Percentiles rank a stretch among this genome's conserved stretches.
phyloP scores from a whole-genome alignment of 2,329 filamentous ascomycete genomes.

The Xylaria hypoxylon region DNA sequence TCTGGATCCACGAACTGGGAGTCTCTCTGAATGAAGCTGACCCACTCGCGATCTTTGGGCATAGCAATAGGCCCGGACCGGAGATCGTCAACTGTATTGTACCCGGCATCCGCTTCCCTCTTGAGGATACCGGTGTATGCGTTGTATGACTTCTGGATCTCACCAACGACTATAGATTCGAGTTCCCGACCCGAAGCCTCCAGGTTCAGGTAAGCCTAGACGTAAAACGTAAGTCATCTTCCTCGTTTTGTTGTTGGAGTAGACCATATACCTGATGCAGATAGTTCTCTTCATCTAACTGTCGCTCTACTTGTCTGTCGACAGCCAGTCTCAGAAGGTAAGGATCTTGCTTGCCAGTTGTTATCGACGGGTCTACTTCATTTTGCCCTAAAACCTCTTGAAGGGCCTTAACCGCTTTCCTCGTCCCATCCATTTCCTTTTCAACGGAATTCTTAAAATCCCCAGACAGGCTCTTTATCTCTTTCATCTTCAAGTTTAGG shows the following conservation, averaged over 20 bases:
- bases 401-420: conserved; percentile 81
- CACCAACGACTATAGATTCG: conserved; percentile 94
- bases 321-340: conserved; percentile 88
- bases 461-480: conserved; percentile 91
- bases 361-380: conserved; percentile 79
- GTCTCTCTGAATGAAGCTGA: conserved; percentile 80
- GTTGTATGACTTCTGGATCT: conserved; percentile 98
- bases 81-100: conserved; percentile 81
- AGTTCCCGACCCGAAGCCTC: conserved; percentile 94
- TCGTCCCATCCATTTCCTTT: conserved; percentile 89
- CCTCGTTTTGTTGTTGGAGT: background rate
- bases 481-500: conserved; percentile 95
- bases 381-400: conserved; percentile 83
- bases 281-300: conserved; percentile 98
- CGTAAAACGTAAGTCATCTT: conserved; percentile 38
- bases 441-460: conserved; percentile 98
- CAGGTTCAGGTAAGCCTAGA: conserved; percentile 89
- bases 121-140: conserved; percentile 92
- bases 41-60: conserved; percentile 94
- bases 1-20: conserved; percentile 89
- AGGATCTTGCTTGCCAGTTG: conserved; percentile 89
- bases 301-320: conserved; percentile 89
- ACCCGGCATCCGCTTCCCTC: conserved; percentile 86
- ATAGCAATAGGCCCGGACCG: conserved; percentile 89
- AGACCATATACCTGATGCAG: conserved; percentile 79